Evolutionary conservation across 257 asterid genomes (phyloP), one percentile per base, ranked within the genome.

Genomic region (Ophiorrhiza pumila): DNA sequence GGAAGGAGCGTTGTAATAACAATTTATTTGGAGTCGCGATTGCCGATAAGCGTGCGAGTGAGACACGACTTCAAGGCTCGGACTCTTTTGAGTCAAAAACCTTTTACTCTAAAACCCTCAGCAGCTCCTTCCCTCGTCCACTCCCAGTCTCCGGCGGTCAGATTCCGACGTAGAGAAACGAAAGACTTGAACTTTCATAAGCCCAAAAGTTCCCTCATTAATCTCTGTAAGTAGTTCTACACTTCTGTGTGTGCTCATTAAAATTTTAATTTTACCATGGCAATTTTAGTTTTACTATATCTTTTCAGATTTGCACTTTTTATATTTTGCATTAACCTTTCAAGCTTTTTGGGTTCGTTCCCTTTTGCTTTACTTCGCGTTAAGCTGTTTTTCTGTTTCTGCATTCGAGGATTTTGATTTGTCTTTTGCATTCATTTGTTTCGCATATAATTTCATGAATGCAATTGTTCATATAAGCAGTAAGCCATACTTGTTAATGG

Each of bases 21-120:
- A 65, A 41, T n/a, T 64, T 50, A n/a, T n/a, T n/a, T n/a, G n/a
- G n/a, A n/a, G n/a, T n/a, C n/a, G n/a, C n/a, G n/a, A n/a, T n/a
- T n/a, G n/a, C n/a, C n/a, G n/a, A n/a, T n/a, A n/a, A n/a, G 0
- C 6, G 1, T 5, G 58, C 13, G 1, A 52, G 6, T 25, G 22
- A 45, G 50, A 52, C 20, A 23, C 68, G 47, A 0, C 8, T 22
- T 35, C 25, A 62, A 20, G n/a, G 14, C 20, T 62, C 18, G 5
- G 31, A 6, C 47, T 22, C 12, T 43, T n/a, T 9, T 0, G 20
- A 62, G 68, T 62, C 41, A 6, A 62, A 62, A 62, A 62, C 68
- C 31, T 62, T n/a, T 13, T 50, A 58, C 34, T 70, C 58, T 43
- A 58, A 59, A 71, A 71, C 75, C 49, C 68, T 27, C 2, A 22